These are phyloP conservation scores for Talaromyces sp. DNA, from an alignment of 2,329 filamentous ascomycete genomes.

Conservation along the genomic window DNA sequence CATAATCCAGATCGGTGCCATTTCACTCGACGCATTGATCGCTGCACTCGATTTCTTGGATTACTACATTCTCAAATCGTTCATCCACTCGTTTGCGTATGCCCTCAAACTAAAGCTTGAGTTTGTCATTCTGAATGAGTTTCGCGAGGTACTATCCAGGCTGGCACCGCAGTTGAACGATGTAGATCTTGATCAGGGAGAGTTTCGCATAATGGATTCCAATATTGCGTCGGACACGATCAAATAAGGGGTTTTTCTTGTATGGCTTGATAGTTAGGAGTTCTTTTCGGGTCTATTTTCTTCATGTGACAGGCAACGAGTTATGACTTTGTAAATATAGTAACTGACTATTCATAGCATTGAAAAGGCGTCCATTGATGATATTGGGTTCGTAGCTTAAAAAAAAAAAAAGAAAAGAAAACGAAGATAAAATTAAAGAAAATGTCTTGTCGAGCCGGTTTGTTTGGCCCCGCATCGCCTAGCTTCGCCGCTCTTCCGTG, in stretches of 20 bases:
- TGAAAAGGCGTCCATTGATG: too few relatives aligned
- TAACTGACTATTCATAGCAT: neutral
- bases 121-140: conserved; percentile 11
- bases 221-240: neutral
- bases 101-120: conserved; percentile 10
- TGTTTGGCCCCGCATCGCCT: neutral
- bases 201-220: neutral
- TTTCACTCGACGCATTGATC: conserved; percentile 1
- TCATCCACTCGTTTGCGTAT: conserved; percentile 12
- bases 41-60: conserved; percentile 4
- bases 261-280: neutral
- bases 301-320: neutral
- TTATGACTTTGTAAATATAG: neutral
- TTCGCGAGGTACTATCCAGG: conserved; percentile 1
- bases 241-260: neutral
- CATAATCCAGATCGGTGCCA: conserved; percentile 2
- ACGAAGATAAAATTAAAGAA: neutral
- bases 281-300: neutral
- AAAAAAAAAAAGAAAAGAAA: neutral
- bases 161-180: neutral
- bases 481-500: neutral
- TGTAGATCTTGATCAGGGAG: neutral
- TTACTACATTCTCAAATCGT: conserved; percentile 10
- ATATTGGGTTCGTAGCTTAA: neutral
- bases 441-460: neutral